phyloP scores from a whole-genome alignment of 1,284 basidiomycete species.

The Somion occarium region DNA sequence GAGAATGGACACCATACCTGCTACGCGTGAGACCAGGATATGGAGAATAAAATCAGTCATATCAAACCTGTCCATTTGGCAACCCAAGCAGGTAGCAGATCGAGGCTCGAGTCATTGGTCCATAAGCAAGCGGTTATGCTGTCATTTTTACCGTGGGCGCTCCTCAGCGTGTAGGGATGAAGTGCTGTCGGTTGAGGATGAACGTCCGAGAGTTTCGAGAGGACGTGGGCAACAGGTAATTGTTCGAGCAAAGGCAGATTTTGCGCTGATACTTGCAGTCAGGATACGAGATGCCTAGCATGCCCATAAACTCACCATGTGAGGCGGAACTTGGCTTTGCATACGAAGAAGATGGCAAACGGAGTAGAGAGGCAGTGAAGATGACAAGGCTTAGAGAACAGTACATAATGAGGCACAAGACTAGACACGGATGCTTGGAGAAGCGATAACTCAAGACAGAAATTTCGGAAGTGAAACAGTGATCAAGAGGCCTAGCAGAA shows the following conservation, averaged over 20 bases:
- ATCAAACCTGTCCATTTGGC: conserved; percentile 44
- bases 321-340: no score
- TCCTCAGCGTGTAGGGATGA: conserved; percentile 20
- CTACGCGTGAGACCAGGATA: no score
- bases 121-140: conserved; percentile 49
- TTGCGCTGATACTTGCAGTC: conserved; percentile 7
- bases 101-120: conserved; percentile 34
- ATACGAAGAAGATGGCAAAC: no score
- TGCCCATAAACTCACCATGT: not conserved
- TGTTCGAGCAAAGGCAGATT: conserved; percentile 9
- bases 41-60: no score
- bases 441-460: not conserved
- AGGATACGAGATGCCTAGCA: conserved; percentile 10
- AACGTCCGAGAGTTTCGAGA: conserved; percentile 27
- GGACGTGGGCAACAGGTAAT: conserved; percentile 21
- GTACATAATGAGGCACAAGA: not conserved
- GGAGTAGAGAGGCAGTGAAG: not conserved
- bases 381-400: not conserved
- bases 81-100: conserved; percentile 33
- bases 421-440: not conserved
- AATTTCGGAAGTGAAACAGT: no score
- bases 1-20: conserved; percentile 53
- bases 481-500: no score
- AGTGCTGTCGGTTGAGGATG: conserved; percentile 21
- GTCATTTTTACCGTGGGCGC: conserved; percentile 12